Percentiles rank a stretch among this genome's conserved stretches.
Conservation (phyloP, 352 stramenopile species). For the Phytophthora tubulina region DNA sequence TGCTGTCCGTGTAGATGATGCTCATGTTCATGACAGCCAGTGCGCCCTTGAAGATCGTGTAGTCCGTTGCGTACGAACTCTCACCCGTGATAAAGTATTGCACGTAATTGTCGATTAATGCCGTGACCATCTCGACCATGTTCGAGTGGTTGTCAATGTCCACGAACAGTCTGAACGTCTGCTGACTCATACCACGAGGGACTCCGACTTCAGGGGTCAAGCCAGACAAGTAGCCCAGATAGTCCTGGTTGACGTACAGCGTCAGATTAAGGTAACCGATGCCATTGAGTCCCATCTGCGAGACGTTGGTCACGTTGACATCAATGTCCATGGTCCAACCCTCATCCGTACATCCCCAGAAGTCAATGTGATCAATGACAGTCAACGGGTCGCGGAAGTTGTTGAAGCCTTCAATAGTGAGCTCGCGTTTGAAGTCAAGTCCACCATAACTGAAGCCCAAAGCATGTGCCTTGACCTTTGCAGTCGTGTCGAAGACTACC, state of each 20-base stretch:
- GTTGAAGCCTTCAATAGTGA: conserved; percentile 60
- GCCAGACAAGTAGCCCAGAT: conserved; percentile 66
- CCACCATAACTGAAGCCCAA: conserved; percentile 65
- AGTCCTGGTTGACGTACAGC: conserved; percentile 66
- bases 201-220: conserved; percentile 49
- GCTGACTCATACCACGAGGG: conserved; percentile 50
- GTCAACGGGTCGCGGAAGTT: conserved; percentile 64
- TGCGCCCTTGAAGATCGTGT: conserved; percentile 52
- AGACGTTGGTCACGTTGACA: conserved; percentile 64
- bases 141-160: conserved; percentile 27
- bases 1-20: conserved; percentile 62
- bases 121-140: conserved; percentile 58
- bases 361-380: conserved; percentile 65
- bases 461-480: conserved; percentile 55
- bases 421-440: conserved; percentile 63
- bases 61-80: conserved; percentile 47
- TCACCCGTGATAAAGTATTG: conserved; percentile 70
- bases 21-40: conserved; percentile 62
- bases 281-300: conserved; percentile 61
- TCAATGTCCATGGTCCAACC: conserved; percentile 64
- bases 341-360: conserved; percentile 48
- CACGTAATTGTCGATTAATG: conserved; percentile 45
- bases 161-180: conserved; percentile 46
- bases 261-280: conserved; percentile 76
- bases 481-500: conserved; percentile 54